Base-by-base conservation (phyloP, 192 early-diverging fungal genomes). In the Coemansia sp. region DNA sequence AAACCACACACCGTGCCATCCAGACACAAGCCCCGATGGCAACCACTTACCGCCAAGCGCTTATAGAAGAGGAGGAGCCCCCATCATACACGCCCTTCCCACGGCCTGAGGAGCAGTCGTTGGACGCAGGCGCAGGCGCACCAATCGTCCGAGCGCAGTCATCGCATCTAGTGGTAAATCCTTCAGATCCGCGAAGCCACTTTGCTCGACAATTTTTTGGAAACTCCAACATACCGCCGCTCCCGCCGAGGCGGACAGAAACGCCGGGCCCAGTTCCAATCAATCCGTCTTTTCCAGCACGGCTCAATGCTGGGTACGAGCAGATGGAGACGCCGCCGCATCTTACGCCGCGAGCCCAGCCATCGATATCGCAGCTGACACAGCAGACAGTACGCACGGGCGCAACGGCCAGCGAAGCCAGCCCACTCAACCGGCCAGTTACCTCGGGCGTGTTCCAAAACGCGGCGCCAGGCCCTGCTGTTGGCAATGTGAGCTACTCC, bases 111-210 rank as follows among this genome's bases (percentile, higher is more conserved):
- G 77, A 80, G 48, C 69, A 70, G 69, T 74, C 68, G 16, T 51
- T 80, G 54, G 77, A 80, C 31, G 77, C 77, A 16, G 77, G 77
- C 7, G 77, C 77, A 10, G 77, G 77, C 8, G 69, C 77, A 7
- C 77, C 77, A 11, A 80, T 80, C 64, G 77, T 75, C 20, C 68
- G 77, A 20, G 59, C 63, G 5, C 68, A 66, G 59, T 49, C 77
- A 50, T 48, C 77, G 20, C 77, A 74, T 18, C 48, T 75, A 28
- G 66, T 80, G 8, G 48, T 80, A 20, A 80, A 80, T 49, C 77
- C 77, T 11, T 80, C 77, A 0, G 77, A 80, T 68, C 72, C 77
- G 1, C 77, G 77, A 56, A 80, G 77, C 68, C 68, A 68, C 12
- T 74, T 58, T 57, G 33, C 77, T 22, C 77, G 59, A 14, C 56